These are phyloP conservation scores for Yamadazyma atlantica DNA, from an alignment of 1,139 yeast genomes.

Conservation along the genomic window DNA sequence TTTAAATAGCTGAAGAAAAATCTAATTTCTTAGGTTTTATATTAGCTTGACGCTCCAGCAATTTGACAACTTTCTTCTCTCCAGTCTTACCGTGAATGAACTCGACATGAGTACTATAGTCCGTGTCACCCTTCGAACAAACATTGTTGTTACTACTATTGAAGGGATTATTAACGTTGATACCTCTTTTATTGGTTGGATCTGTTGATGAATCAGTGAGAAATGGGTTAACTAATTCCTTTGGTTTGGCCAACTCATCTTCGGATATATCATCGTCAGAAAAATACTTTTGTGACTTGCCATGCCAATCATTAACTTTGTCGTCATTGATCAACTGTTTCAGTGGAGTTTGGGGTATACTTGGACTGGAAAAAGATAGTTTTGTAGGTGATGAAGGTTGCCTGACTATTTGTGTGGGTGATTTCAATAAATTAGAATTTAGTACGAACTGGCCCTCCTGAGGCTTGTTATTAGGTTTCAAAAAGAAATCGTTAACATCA, in stretches of 20 bases:
- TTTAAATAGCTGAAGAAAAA: constrained; percentile 15
- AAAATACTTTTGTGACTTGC: constrained; percentile 26
- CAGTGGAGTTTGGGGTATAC: constrained; percentile 29
- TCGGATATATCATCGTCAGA: constrained; percentile 27
- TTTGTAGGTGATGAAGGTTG: constrained; percentile 3
- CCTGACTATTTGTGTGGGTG: constrained; percentile 10
- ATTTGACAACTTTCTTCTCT: constrained; percentile 30
- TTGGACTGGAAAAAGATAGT: neutral
- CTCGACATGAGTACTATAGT: constrained; percentile 42
- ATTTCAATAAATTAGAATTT: constrained; percentile 9
- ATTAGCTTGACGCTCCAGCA: constrained; percentile 34
- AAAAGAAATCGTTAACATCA: constrained; percentile 11
- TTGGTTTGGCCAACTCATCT: constrained; percentile 2
- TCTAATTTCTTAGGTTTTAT: constrained; percentile 44
- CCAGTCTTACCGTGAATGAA: constrained; percentile 40
- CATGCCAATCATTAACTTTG: constrained; percentile 39
- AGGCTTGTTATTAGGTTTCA: constrained; percentile 7
- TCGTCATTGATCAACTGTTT: constrained; percentile 36
- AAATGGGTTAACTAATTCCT: constrained; percentile 21
- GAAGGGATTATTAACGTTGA: constrained; percentile 1
- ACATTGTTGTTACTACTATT: neutral
- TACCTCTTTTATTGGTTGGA: neutral
- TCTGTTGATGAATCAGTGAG: constrained; percentile 7
- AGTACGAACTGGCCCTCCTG: constrained; percentile 5
- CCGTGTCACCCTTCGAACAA: constrained; percentile 13